phyloP scores from a whole-genome alignment of 768 basidiomycete genomes.

The Kwoniella botswanensis region DNA sequence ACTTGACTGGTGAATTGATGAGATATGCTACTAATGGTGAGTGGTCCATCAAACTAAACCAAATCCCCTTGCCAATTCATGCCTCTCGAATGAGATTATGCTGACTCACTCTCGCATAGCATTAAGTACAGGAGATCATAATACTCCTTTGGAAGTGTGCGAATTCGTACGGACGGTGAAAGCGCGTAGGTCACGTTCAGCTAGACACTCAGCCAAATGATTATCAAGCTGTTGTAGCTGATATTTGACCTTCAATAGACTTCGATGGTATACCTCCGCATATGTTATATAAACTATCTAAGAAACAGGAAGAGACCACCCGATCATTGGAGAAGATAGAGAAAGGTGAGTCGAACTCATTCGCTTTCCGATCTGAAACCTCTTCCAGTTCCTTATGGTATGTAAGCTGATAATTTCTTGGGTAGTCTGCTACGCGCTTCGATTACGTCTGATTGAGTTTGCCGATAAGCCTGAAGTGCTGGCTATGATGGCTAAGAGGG shows the following conservation, averaged over 20 bases:
- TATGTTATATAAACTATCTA: slow-evolving; percentile 63
- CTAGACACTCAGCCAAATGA: neutral
- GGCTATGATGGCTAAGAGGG: slow-evolving; percentile 52
- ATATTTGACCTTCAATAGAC: slow-evolving; percentile 60
- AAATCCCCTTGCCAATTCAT: too few species aligned
- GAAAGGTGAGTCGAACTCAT: slow-evolving; percentile 66
- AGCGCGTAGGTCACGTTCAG: slow-evolving; percentile 46
- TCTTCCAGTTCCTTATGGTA: neutral
- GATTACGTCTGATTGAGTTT: slow-evolving; percentile 54
- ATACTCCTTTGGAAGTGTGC: slow-evolving; percentile 54
- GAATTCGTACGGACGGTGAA: slow-evolving; percentile 59
- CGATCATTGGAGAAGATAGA: slow-evolving; percentile 95
- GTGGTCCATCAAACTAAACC: neutral
- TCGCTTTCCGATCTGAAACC: neutral
- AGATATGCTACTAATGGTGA: slow-evolving; percentile 83
- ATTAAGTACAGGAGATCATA: slow-evolving; percentile 54
- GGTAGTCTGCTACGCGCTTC: slow-evolving; percentile 55
- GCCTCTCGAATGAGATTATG: neutral
- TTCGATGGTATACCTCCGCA: slow-evolving; percentile 74
- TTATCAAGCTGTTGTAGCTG: slow-evolving; percentile 8
- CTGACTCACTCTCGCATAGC: slow-evolving; percentile 22
- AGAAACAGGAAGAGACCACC: slow-evolving; percentile 84
- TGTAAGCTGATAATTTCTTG: neutral
- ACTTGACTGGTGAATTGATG: slow-evolving; percentile 97
- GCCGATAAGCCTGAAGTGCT: slow-evolving; percentile 56